Conservation (phyloP, 176 grass and related monocot genomes). For the Paspalum vaginatum region DNA sequence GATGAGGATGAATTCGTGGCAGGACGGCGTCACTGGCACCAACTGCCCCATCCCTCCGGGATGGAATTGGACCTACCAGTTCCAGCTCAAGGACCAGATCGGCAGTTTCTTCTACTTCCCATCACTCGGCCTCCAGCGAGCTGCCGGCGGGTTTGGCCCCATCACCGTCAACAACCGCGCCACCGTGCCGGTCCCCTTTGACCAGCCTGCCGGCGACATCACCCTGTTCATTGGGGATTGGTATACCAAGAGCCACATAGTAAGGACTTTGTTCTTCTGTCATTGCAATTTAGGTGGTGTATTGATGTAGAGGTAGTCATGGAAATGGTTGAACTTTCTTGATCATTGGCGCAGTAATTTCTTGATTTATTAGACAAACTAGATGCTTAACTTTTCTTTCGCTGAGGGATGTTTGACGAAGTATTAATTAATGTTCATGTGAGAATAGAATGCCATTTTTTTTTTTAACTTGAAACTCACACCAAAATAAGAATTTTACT, state of each 20-base stretch:
- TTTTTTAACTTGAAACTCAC: background rate
- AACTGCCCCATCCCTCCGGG: conserved; percentile 88
- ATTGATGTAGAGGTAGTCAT: background rate
- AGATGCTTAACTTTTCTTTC: background rate
- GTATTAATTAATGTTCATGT: background rate
- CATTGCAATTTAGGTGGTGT: background rate
- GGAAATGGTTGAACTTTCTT: conserved; percentile 24
- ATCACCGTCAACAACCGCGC: conserved; percentile 77
- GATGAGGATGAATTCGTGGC: conserved; percentile 87
- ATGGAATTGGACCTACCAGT: conserved; percentile 99
- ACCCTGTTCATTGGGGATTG: conserved; percentile 87
- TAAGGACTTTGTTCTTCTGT: conserved; percentile 38
- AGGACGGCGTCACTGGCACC: conserved; percentile 90
- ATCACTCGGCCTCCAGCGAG: conserved; percentile 71
- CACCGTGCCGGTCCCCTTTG: conserved; percentile 66
- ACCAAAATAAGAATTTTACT: background rate
- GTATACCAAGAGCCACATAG: conserved; percentile 84
- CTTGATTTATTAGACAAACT: conserved; percentile 8
- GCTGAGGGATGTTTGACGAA: background rate
- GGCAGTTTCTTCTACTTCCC: conserved; percentile 98
- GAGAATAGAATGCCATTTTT: background rate
- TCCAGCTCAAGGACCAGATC: conserved; percentile 97
- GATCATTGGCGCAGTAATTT: background rate
- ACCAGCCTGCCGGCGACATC: conserved; percentile 68
- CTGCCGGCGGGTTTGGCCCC: conserved; percentile 70